These are phyloP conservation scores for Populus euphratica DNA, from an alignment of 345 rosid species.

Conservation along the genomic window DNA sequence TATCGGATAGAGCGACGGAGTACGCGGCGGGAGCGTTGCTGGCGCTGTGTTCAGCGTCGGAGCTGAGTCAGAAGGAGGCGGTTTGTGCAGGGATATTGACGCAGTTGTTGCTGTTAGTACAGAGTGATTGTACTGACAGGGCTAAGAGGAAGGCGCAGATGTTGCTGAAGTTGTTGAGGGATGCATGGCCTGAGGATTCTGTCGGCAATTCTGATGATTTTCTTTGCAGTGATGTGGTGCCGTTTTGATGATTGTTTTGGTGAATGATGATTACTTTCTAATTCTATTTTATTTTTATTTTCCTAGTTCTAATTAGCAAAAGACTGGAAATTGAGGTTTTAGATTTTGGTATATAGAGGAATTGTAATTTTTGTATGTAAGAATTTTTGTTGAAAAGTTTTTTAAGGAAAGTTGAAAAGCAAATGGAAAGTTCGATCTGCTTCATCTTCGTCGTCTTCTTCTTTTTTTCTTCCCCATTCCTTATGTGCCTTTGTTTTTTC, in stretches of 20 bases:
- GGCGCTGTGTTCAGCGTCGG: conserved; percentile 70
- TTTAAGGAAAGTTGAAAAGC: conserved; percentile 14
- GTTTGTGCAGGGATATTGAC: conserved; percentile 81
- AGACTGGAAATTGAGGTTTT: conserved; percentile 6
- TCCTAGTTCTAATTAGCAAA: not conserved
- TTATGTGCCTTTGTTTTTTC: not conserved
- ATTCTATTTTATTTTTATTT: not conserved
- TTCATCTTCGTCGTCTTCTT: not conserved
- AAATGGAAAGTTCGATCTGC: conserved; percentile 6
- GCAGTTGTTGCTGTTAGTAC: conserved; percentile 78
- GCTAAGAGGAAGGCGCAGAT: conserved; percentile 96
- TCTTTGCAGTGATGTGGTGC: conserved; percentile 63
- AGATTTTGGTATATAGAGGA: conserved; percentile 33
- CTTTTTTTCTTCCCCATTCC: too few relatives aligned
- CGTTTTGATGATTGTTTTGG: conserved; percentile 41
- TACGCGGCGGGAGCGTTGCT: conserved; percentile 85
- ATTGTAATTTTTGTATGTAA: conserved; percentile 42
- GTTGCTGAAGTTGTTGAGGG: conserved; percentile 73
- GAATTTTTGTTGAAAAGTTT: conserved; percentile 16
- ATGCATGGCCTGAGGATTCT: conserved; percentile 75
- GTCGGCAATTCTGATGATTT: conserved; percentile 59
- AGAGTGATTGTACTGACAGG: conserved; percentile 92
- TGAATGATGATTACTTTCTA: not conserved
- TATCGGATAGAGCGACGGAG: conserved; percentile 91
- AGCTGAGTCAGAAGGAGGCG: conserved; percentile 66